Base-by-base conservation (phyloP, 805 yeast genomes). In the Saccharomycopsis capsularis region DNA sequence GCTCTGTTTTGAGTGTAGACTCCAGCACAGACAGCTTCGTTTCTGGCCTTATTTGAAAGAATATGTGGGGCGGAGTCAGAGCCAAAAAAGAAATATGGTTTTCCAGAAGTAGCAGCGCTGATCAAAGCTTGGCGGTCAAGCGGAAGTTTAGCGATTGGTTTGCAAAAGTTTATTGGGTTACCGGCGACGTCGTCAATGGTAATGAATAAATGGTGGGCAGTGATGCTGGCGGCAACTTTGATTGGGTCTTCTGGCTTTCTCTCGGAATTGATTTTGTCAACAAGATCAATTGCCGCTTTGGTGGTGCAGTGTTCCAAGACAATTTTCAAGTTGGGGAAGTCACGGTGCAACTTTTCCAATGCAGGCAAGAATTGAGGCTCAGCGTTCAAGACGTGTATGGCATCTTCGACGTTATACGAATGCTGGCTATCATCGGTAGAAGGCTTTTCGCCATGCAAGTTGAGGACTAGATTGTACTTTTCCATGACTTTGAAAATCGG, bases 41-140 rank as follows among this genome's bases (percentile, higher is more conserved):
- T 88, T 53, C 75, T 82, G 23, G 86, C 73, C 66, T 95, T 95
- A 52, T 81, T 81, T 54, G 77, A 76, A 23, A 86, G 60, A 5
- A 96, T 95, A 64, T 93, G 99, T 23, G 99, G 99, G 27, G 99
- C 99, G 21, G 96, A 87, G 64, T 93, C 99, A 1, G 96, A 86
- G 4, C 99, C 99, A 62, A 90, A 93, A 70, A 93, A 87, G 65
- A 90, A 93, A 71, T 81, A 90, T 38, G 95, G 87, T 57, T 84
- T 81, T 3, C 98, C 98, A 1, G 93, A 81, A 6, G 85, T 81
- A 1, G 97, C 99, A 36, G 99, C 98, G 34, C 71, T 73, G 4
- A 93, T 75, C 39, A 93, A 69, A 1, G 96, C 91, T 48, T 78
- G 73, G 58, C 83, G 80, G 62, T 93, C 99, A 24, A 69, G 72